Evolutionary conservation across 2,329 filamentous ascomycete genomes (phyloP).

Genomic region (Colletotrichum sp.): DNA sequence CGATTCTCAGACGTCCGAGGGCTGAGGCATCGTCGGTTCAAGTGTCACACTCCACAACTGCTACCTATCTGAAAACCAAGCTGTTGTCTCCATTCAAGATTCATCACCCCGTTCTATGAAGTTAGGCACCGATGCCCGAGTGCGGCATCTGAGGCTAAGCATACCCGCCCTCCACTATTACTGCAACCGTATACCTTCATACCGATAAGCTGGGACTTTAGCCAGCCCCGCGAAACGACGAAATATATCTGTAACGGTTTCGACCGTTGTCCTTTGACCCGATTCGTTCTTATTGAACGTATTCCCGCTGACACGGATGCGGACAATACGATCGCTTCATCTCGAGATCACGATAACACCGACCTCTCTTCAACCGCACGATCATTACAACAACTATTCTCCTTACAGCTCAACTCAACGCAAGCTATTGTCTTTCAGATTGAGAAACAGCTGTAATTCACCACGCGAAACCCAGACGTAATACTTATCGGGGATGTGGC

Average conservation of each 20-base stretch:
- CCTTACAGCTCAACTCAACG: not conserved
- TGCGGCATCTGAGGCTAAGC: not conserved
- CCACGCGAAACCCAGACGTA: not conserved
- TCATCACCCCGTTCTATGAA: not conserved
- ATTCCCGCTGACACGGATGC: not conserved
- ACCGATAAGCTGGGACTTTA: not conserved
- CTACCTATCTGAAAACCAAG: not conserved
- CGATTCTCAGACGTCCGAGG: not conserved
- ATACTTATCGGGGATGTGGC: not conserved
- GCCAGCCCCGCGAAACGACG: not conserved
- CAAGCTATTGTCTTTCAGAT: not conserved
- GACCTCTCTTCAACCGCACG: not conserved
- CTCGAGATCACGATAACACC: not conserved
- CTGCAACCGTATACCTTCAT: not conserved
- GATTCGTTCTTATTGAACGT: not conserved
- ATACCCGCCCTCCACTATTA: not conserved
- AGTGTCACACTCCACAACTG: not conserved
- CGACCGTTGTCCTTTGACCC: not conserved
- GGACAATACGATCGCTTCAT: not conserved
- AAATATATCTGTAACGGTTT: not conserved
- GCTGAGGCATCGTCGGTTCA: not conserved
- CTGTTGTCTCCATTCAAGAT: not conserved
- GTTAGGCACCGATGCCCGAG: not conserved
- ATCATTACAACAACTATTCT: not conserved
- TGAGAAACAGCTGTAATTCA: not conserved